Evolutionary conservation across 1,284 basidiomycete species (phyloP).

Genomic region (Polyporus tsugae): DNA sequence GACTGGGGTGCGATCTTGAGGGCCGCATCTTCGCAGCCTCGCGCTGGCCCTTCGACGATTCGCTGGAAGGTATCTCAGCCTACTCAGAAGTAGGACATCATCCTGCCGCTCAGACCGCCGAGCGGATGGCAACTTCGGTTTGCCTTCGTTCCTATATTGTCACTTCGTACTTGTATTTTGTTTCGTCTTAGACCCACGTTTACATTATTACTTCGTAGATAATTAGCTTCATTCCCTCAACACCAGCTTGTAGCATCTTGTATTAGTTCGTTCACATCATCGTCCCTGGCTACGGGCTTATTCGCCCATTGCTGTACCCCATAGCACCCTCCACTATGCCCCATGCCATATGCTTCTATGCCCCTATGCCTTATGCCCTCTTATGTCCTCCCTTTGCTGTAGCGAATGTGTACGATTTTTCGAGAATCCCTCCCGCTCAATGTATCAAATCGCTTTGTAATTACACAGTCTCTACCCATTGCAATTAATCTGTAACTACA

Average conservation of each 20-base stretch:
- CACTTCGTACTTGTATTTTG: neutral
- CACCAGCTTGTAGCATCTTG: constrained; percentile 1
- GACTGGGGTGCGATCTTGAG: neutral
- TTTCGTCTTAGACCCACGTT: neutral
- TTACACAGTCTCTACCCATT: neutral
- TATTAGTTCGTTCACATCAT: neutral
- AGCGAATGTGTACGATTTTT: neutral
- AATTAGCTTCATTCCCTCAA: neutral
- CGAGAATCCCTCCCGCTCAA: neutral
- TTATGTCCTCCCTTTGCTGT: neutral
- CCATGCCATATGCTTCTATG: constrained; percentile 12
- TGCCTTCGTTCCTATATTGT: neutral
- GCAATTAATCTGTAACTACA: neutral
- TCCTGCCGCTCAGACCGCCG: neutral
- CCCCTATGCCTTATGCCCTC: constrained; percentile 8
- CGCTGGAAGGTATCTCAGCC: neutral
- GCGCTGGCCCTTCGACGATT: neutral
- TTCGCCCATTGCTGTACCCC: neutral
- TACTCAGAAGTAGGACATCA: neutral
- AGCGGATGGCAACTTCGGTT: neutral
- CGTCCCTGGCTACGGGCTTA: neutral
- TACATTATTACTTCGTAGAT: neutral
- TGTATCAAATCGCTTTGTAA: neutral
- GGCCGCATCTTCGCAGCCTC: neutral
- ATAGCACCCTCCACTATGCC: neutral